These are phyloP conservation scores for Verticillium dahliae DNA, from an alignment of 2,329 filamentous ascomycete genomes.

Conservation along the genomic window DNA sequence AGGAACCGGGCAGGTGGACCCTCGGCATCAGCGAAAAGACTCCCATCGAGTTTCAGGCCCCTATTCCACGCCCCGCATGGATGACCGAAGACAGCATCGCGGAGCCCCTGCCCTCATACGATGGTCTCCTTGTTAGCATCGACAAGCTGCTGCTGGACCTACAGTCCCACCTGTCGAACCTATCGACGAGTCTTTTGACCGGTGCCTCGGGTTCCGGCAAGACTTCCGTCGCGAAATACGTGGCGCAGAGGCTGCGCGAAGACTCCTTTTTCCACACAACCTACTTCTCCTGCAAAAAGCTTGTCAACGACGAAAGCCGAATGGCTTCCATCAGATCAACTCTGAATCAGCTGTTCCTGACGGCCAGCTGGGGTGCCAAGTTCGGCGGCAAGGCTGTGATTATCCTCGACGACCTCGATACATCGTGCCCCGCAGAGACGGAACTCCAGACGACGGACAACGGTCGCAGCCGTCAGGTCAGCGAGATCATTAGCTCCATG, in stretches of 20 bases:
- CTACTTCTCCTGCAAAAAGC: constrained; percentile 79
- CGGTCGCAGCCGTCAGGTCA: constrained; percentile 83
- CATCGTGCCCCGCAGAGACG: constrained; percentile 86
- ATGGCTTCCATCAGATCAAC: constrained; percentile 89
- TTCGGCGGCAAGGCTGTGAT: constrained; percentile 79
- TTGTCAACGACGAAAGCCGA: constrained; percentile 86
- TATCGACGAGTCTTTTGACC: constrained; percentile 84
- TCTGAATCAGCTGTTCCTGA: constrained; percentile 75
- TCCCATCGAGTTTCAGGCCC: constrained; percentile 67
- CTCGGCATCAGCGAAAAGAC: constrained; percentile 70
- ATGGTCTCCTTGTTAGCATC: constrained; percentile 72
- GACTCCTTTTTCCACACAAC: constrained; percentile 74
- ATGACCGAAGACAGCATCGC: constrained; percentile 34
- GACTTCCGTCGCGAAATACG: constrained; percentile 67
- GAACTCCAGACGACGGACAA: constrained; percentile 95
- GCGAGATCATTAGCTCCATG: constrained; percentile 78
- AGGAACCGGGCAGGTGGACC: constrained; percentile 52
- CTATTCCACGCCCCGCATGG: constrained; percentile 60
- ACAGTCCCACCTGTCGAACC: constrained; percentile 69
- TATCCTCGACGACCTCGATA: constrained; percentile 88
- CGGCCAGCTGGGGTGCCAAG: constrained; percentile 84
- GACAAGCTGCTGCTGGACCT: constrained; percentile 69
- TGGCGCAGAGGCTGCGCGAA: constrained; percentile 66
- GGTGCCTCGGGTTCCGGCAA: constrained; percentile 90
- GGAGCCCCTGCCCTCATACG: constrained; percentile 49